Conservation (phyloP, 2,329 filamentous ascomycete species). For the Huntiella omanensis region DNA sequence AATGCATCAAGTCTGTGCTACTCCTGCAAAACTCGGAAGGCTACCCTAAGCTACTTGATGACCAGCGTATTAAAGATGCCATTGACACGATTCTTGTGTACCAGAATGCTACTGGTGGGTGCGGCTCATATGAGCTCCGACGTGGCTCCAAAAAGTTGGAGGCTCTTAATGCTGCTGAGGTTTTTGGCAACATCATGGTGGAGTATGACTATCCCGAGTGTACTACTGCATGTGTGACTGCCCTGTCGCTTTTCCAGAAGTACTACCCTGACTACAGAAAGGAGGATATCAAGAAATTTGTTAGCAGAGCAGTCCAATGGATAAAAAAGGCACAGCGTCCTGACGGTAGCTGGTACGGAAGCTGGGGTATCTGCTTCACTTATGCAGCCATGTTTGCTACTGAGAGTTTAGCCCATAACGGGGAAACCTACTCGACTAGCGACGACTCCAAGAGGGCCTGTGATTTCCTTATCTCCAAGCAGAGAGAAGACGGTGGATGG, state of each 20-base stretch:
- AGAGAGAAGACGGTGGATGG: constrained; percentile 84
- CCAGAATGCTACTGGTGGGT: constrained; percentile 72
- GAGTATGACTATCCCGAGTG: constrained; percentile 98
- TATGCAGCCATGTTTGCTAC: constrained; percentile 95
- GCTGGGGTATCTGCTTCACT: constrained; percentile 95
- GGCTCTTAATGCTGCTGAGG: constrained; percentile 81
- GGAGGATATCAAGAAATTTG: constrained; percentile 55
- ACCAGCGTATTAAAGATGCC: constrained; percentile 66
- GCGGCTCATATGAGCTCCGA: constrained; percentile 74
- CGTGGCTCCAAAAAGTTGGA: constrained; percentile 65
- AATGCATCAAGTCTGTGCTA: constrained; percentile 73
- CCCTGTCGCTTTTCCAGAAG: constrained; percentile 61
- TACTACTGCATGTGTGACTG: constrained; percentile 85
- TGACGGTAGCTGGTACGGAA: constrained; percentile 94
- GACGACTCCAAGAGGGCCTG: constrained; percentile 55
- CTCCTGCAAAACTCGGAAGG: constrained; percentile 61
- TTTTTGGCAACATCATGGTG: constrained; percentile 95
- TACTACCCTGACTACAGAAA: constrained; percentile 66
- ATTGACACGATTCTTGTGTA: constrained; percentile 82
- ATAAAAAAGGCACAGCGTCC: constrained; percentile 60
- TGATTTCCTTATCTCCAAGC: constrained; percentile 67
- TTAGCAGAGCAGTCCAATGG: constrained; percentile 56
- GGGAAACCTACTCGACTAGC: constrained; percentile 64
- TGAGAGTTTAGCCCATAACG: constrained; percentile 63
- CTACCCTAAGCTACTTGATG: constrained; percentile 55